Base-by-base conservation (phyloP, 306 rosid genomes). In the Sphenostylis stenocarpa region DNA sequence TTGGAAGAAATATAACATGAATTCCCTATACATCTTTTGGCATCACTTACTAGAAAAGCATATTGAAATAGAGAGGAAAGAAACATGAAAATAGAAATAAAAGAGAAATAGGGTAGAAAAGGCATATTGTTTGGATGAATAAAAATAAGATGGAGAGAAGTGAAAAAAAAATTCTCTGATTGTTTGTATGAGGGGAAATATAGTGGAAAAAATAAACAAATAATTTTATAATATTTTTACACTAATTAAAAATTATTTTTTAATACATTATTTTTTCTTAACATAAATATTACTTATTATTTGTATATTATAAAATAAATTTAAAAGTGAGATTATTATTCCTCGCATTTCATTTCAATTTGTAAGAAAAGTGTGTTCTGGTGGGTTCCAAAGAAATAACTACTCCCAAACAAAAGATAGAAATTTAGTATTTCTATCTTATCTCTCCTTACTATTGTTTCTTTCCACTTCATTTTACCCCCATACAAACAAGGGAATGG, bases 11-110 rank as follows among this genome's bases (percentile, higher is more conserved):
- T 38, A 57, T 48, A 1, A 56, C 19, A 14, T 56, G 57, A 71
- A 60, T 70, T 70, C 57, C 62, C 63, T 67, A 28, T 55, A 39
- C 70, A 24, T 64, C 36, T 67, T 56, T 73, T 82, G 55, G 63
- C 70, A 43, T 62, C 49, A 23, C 56, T 49, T 7, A 49, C 6
- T 17, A 17, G 24, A 21, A n/a, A 48, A 48, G 9, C 53, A n/a
- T 48, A 49, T 17, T 17, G 23, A 17, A 49, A n/a, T 17, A 49
- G 23, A 49, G 24, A n/a, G 24, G 57, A 51, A 51, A 51, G 13
- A 19, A n/a, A 19, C 10, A 51, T 51, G 24, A 17, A 51, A 36
- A 7, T 36, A 36, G 12, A 49, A 49, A 15, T 43, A 17, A 51
- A 36, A 7, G 7, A 36, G 12, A 49, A 49, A 15, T 43, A 44